Evolutionary conservation across 306 rosid genomes (phyloP).

Genomic region (Begonia loranthoides): DNA sequence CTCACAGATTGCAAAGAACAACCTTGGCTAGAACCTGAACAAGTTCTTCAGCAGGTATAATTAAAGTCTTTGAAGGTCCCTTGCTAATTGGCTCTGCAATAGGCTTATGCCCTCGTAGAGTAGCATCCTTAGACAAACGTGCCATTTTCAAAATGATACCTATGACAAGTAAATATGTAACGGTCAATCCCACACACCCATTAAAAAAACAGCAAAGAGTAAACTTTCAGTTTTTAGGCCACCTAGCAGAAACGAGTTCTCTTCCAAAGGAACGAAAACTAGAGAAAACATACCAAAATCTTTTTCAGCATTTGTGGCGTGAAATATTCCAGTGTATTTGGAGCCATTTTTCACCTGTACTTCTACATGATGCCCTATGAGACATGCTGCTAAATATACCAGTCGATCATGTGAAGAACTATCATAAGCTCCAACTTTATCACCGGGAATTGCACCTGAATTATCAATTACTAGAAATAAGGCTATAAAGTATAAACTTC

Average conservation of each 20-base stretch:
- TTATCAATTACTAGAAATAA: constrained; percentile 15
- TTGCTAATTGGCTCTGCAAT: constrained; percentile 40
- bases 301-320: constrained; percentile 57
- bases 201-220: background rate
- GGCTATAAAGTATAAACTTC: constrained; percentile 12
- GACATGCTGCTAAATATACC: constrained; percentile 51
- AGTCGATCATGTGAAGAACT: constrained; percentile 68
- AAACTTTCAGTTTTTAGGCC: background rate
- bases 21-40: constrained; percentile 96
- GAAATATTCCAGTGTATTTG: constrained; percentile 81
- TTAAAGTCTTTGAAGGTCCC: constrained; percentile 54
- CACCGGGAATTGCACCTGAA: constrained; percentile 38
- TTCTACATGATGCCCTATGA: constrained; percentile 88
- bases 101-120: constrained; percentile 53
- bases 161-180: constrained; percentile 8
- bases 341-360: constrained; percentile 90
- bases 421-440: constrained; percentile 39
- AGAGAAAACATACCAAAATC: constrained; percentile 64
- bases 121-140: constrained; percentile 60
- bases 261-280: constrained; percentile 10
- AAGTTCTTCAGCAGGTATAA: constrained; percentile 64
- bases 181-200: no score
- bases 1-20: constrained; percentile 15
- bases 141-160: constrained; percentile 82
- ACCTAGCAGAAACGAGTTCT: background rate